A percentile compares a stretch with the other conserved stretches of the same genome.
phyloP scores from a whole-genome alignment of 371 early-diverging fungal species.

The Syncephalis plumigaleata region DNA sequence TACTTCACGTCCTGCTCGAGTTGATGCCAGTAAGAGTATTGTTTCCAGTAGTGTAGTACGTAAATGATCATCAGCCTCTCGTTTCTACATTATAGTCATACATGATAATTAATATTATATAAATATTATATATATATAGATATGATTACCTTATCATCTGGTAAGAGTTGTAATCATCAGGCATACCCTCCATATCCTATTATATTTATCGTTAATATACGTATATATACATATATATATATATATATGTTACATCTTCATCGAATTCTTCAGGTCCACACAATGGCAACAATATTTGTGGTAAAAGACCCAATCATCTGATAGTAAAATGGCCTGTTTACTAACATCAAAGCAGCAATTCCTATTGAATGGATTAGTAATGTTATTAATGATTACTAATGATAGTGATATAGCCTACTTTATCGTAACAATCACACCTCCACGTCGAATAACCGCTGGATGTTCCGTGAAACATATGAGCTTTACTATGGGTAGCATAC shows the following conservation, averaged over 20 bases:
- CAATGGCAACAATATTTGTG: constrained; percentile 75
- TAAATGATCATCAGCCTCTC: constrained; percentile 65
- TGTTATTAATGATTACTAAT: background rate
- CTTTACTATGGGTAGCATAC: constrained; percentile 55
- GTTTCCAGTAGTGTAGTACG: constrained; percentile 58
- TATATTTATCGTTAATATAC: no score
- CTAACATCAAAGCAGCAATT: constrained; percentile 73
- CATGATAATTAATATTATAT: constrained; percentile 1
- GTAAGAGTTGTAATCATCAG: constrained; percentile 80
- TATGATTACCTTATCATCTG: constrained; percentile 47
- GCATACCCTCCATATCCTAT: constrained; percentile 80
- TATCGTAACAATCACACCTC: constrained; percentile 68
- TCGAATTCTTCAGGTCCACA: constrained; percentile 85
- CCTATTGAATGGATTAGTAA: constrained; percentile 10
- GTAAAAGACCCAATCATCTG: constrained; percentile 57
- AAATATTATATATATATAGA: constrained; percentile 11
- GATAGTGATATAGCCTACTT: constrained; percentile 28
- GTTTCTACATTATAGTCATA: constrained; percentile 18
- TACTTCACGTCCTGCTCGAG: constrained; percentile 56
- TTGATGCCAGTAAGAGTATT: constrained; percentile 56
- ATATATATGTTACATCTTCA: constrained; percentile 32
- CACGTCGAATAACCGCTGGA: constrained; percentile 61
- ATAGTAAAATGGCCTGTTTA: constrained; percentile 39
- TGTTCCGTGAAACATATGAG: constrained; percentile 77
- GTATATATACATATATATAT: background rate